phyloP scores from a whole-genome alignment of 1,284 basidiomycete species.

The Tetrapyrgos nigripes region DNA sequence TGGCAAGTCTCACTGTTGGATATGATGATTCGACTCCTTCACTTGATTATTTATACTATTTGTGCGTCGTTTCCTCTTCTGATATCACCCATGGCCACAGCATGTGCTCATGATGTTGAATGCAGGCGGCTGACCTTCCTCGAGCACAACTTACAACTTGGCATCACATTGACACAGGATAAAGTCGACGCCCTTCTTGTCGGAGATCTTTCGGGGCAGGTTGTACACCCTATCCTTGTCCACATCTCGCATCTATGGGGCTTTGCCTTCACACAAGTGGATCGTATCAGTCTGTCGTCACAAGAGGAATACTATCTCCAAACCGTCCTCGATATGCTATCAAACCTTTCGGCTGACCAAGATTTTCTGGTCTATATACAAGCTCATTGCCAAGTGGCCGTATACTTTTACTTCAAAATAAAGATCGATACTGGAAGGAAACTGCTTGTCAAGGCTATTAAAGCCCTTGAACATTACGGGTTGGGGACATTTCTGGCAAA shows the following conservation, averaged over 20 bases:
- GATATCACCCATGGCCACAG: not conserved
- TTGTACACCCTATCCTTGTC: not conserved
- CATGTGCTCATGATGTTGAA: not conserved
- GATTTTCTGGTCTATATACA: not conserved
- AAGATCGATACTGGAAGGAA: not conserved
- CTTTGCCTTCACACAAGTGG: not conserved
- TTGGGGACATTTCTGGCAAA: not conserved
- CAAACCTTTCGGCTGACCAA: not conserved
- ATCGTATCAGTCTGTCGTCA: not conserved
- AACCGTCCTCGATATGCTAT: not conserved
- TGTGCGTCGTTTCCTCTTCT: not conserved
- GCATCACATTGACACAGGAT: not conserved
- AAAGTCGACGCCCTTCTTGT: not conserved
- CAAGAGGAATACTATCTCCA: not conserved
- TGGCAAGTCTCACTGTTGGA: too few relatives aligned
- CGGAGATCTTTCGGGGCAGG: not conserved
- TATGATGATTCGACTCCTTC: too few relatives aligned
- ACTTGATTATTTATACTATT: not conserved
- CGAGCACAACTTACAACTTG: not conserved
- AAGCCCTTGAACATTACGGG: not conserved
- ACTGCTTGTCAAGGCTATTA: not conserved
- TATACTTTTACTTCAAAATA: not conserved
- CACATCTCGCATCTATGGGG: not conserved
- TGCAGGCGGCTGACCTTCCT: not conserved
- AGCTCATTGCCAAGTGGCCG: not conserved